Base-by-base conservation (phyloP, 2,329 filamentous ascomycete genomes). In the Lachnellula arida region DNA sequence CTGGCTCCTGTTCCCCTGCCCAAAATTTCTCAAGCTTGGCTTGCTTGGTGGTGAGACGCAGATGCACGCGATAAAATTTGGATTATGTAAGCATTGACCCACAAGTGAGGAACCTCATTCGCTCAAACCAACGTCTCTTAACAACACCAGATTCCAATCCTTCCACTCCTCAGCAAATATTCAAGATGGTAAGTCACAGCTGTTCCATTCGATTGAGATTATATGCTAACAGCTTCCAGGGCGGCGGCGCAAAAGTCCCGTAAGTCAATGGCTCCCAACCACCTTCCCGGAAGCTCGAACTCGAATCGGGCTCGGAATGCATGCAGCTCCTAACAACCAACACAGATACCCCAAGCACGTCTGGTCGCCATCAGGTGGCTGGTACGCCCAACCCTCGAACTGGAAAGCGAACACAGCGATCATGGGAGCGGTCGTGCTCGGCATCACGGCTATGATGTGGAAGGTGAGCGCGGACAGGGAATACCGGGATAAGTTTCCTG, bases 281-380 rank as follows among this genome's bases (percentile, higher is more conserved):
- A 47, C 48, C 49, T 40, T 49, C 40, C 49, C n/a, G 49, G 56
- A 47, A 56, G 51, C 25, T 28, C 25, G 7, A 28, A 8, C 25
- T 28, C 25, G 7, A 28, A 8, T 28, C 7, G 6, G 8, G 25
- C 8, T 58, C 55, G 57, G 32, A 61, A 57, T 57, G 37, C 37
- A 40, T 28, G 25, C 55, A 60, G 55, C 56, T 53, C 48, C 62
- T 64, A 47, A 66, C 56, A 54, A 39, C 17, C 23, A 48, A 34
- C 42, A 25, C 68, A 96, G 91, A 71, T 96, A 96, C 77, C 92
- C 91, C 74, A 97, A 96, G 81, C 93, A 99, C 81, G 91, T 99
- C 81, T 99, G 94, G 94, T 97, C 94, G 70, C 94, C 94, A 60
- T 81, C 93, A 63, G 94, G 94, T 81, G 94, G 94, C 76, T 99